These are phyloP conservation scores for Podila verticillata DNA, from an alignment of 192 early-diverging fungal species.

Conservation along the genomic window DNA sequence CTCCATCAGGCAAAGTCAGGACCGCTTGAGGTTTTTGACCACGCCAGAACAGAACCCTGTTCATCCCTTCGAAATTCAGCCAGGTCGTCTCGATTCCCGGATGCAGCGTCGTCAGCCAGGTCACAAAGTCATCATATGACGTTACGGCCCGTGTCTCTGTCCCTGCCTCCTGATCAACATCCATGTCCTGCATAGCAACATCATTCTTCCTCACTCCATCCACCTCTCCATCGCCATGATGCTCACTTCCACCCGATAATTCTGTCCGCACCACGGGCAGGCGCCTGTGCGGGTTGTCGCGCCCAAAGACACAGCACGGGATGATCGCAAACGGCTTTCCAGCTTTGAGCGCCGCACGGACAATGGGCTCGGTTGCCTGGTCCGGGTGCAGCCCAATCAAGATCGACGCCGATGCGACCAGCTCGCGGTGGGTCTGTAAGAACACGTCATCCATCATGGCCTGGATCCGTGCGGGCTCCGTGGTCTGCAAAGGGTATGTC, in stretches of 20 bases:
- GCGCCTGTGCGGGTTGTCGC: slow-evolving; percentile 58
- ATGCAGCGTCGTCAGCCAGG: slow-evolving; percentile 33
- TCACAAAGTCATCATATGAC: slow-evolving; percentile 46
- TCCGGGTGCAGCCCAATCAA: slow-evolving; percentile 68
- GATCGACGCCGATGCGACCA: slow-evolving; percentile 51
- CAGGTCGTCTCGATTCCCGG: slow-evolving; percentile 41
- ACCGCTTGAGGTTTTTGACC: too few relatives aligned
- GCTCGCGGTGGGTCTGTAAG: slow-evolving; percentile 17
- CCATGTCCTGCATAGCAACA: background rate
- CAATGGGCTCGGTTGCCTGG: slow-evolving; percentile 70
- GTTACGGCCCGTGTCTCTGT: slow-evolving; percentile 40
- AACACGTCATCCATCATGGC: slow-evolving; percentile 50
- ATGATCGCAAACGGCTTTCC: slow-evolving; percentile 66
- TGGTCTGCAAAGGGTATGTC: slow-evolving; percentile 26
- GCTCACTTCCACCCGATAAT: too few relatives aligned
- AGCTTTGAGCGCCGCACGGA: slow-evolving; percentile 53
- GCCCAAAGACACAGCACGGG: slow-evolving; percentile 68
- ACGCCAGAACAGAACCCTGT: slow-evolving; percentile 38
- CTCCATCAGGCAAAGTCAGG: too few relatives aligned
- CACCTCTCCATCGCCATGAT: too few relatives aligned
- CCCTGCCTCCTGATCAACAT: background rate
- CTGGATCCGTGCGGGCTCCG: slow-evolving; percentile 39
- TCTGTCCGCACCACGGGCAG: slow-evolving; percentile 11
- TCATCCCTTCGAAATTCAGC: slow-evolving; percentile 50
- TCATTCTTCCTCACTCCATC: too few relatives aligned